Base-by-base conservation (phyloP, 352 stramenopile species). In the Globisporangium uncinulatum region DNA sequence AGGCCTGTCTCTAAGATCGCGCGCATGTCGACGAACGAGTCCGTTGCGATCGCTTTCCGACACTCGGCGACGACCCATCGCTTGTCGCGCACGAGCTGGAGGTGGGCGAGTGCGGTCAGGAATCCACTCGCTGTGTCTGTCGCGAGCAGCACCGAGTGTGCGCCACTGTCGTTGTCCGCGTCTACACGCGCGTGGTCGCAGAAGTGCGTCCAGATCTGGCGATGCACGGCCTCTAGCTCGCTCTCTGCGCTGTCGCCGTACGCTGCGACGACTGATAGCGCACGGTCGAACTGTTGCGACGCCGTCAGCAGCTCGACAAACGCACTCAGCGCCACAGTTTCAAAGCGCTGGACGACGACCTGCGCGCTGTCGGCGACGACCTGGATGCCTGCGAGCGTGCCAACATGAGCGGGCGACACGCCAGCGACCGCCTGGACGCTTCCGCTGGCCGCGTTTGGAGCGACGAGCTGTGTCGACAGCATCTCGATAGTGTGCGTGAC, bases 1-100 rank as follows among this genome's bases (percentile, higher is more conserved):
- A 70, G 61, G 2, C 74, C 81, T 47, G 74, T 47, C 10, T 71
- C 60, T n/a, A 91, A 56, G 14, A 91, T 63, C 17, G 76, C 75
- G 24, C 79, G 84, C 79, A 88, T 89, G n/a, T 72, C 65, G 4
- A 56, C 48, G 2, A 70, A 69, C 8, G 74, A 87, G 44, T 75
- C 66, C 6, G 71, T 57, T 0, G 65, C 59, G 34, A 88, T 49
- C 3, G 74, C 36, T 10, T 56, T 31, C 13, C 84, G 56, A 46
- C 76, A 86, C 53, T 89, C 61, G 8, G 61, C 41, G n/a, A 76
- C 51, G 2, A 83, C 63, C 81, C 81, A 91, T 17, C 57, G 32
- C 24, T 72, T 73, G 57, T 87, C 69, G 7, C 66, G 60, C 14
- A 81, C 64, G 1, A 67, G 57, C 3, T 66, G 65, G 51, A 91